Conservation (phyloP, 2,329 filamentous ascomycete species). For the Dactylonectria estremocensis region DNA sequence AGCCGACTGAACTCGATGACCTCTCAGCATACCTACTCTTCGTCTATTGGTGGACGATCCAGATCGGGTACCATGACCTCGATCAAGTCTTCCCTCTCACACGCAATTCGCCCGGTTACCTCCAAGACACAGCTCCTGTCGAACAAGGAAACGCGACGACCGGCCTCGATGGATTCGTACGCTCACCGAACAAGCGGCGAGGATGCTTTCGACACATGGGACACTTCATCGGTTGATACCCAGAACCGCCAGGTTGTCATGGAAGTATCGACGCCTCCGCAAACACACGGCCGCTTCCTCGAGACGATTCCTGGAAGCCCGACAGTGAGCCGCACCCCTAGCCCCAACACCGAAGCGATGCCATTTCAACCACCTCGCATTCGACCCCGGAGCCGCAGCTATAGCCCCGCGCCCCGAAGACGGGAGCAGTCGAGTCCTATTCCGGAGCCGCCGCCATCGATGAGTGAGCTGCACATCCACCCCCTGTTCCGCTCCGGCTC, state of each 20-base stretch:
- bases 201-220: conserved; percentile 84
- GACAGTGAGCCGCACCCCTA: conserved; percentile 75
- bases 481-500: conserved; percentile 83
- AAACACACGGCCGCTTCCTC: conserved; percentile 67
- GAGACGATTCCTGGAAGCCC: conserved; percentile 81
- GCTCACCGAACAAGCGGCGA: conserved; percentile 58
- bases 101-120: conserved; percentile 67
- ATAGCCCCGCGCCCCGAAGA: conserved; percentile 60
- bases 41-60: conserved; percentile 56
- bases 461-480: conserved; percentile 80
- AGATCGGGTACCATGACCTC: conserved; percentile 44
- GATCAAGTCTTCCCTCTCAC: conserved; percentile 59
- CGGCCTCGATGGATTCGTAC: conserved; percentile 65
- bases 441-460: conserved; percentile 47
- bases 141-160: conserved; percentile 58
- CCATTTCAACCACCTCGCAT: conserved; percentile 68
- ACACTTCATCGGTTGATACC: conserved; percentile 77
- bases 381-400: conserved; percentile 65
- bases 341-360: conserved; percentile 70
- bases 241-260: conserved; percentile 73
- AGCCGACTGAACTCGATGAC: conserved; percentile 55
- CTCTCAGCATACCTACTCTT: conserved; percentile 54
- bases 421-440: conserved; percentile 48
- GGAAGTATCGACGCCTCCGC: conserved; percentile 62
- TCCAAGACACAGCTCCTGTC: conserved; percentile 70